Evolutionary conservation across 257 asterid species (phyloP).

Genomic region (Solanum dulcamara): DNA sequence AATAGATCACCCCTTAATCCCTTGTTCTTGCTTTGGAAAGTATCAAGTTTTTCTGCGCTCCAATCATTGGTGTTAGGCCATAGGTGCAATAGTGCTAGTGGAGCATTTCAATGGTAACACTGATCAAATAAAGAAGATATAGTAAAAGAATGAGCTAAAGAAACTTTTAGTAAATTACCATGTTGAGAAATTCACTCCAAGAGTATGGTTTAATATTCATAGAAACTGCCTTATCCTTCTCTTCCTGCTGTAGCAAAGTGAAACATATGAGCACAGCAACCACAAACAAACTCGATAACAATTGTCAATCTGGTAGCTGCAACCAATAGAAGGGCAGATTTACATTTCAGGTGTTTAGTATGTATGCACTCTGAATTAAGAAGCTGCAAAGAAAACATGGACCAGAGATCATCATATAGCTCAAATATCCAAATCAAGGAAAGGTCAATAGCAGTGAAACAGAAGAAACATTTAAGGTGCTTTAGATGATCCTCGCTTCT

Average conservation of each 20-base stretch:
- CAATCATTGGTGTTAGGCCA: too few species aligned
- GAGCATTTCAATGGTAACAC: neutral
- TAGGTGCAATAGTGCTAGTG: neutral
- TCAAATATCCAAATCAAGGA: neutral
- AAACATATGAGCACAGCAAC: conserved; percentile 72
- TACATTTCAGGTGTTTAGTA: conserved; percentile 61
- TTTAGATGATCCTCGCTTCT: conserved; percentile 37
- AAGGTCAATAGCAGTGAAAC: neutral
- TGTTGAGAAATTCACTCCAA: conserved; percentile 61
- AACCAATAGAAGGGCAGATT: conserved; percentile 9
- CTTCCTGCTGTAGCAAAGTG: conserved; percentile 51
- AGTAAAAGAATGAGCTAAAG: neutral
- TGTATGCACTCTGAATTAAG: conserved; percentile 64
- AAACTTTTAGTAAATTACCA: conserved; percentile 26
- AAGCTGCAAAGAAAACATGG: conserved; percentile 37
- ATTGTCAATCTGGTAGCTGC: neutral
- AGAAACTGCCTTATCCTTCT: conserved; percentile 35
- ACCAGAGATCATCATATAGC: neutral
- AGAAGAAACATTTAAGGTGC: neutral
- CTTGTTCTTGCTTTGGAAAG: neutral
- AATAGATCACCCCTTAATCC: neutral
- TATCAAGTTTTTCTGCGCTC: neutral
- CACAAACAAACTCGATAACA: conserved; percentile 8
- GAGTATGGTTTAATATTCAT: conserved; percentile 48
- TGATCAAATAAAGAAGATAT: neutral